Conservation (phyloP, 2,329 filamentous ascomycete genomes). For the Talaromyces funiculosus region DNA sequence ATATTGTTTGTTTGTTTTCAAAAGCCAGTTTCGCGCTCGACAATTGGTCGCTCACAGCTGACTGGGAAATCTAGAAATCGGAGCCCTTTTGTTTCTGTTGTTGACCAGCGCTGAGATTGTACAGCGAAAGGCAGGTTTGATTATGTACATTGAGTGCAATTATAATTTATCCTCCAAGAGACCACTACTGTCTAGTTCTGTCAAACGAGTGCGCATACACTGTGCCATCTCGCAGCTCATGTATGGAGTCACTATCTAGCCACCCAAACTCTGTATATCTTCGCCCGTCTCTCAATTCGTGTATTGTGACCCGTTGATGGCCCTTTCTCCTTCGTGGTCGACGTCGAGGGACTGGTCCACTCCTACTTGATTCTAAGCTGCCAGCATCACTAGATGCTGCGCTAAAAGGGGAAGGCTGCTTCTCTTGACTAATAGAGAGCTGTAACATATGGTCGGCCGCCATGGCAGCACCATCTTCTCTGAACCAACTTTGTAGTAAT, state of each 20-base stretch:
- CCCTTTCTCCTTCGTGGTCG: conserved; percentile 25
- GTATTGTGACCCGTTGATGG: conserved; percentile 35
- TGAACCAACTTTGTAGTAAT: conserved; percentile 39
- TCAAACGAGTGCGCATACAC: conserved; percentile 35
- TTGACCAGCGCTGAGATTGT: background rate
- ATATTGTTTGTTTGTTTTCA: background rate
- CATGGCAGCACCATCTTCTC: conserved; percentile 29
- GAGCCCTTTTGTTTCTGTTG: background rate
- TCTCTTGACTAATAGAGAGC: conserved; percentile 26
- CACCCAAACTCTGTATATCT: conserved; percentile 38
- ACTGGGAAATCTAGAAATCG: background rate
- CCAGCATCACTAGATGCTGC: conserved; percentile 28
- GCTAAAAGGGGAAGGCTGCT: conserved; percentile 20
- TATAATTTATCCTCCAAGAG: background rate
- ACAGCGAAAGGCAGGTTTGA: no score
- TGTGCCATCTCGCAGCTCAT: conserved; percentile 39
- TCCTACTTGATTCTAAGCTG: conserved; percentile 24
- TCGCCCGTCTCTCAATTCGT: conserved; percentile 39
- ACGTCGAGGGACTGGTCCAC: conserved; percentile 17
- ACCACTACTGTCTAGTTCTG: background rate
- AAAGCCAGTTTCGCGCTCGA: background rate
- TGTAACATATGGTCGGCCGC: conserved; percentile 33
- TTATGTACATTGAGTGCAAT: background rate
- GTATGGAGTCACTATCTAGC: conserved; percentile 33
- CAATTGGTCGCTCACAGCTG: background rate